phyloP scores from a whole-genome alignment of 208 protist species.

The Trypanosoma platydactyli region DNA sequence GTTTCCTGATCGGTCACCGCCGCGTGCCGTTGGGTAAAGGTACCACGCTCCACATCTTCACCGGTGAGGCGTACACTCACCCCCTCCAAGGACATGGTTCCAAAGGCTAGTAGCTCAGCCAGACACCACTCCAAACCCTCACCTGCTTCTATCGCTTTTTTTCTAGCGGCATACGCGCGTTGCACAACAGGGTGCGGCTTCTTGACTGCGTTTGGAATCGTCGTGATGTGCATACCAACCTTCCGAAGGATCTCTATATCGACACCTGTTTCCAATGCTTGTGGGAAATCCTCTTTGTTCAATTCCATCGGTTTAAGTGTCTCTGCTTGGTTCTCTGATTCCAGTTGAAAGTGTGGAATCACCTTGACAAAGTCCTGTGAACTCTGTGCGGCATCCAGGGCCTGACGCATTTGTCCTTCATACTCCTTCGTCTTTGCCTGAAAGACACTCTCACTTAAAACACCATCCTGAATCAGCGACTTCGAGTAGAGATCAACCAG shows the following conservation, averaged over 20 bases:
- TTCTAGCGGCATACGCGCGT: constrained; percentile 85
- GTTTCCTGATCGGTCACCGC: constrained; percentile 95
- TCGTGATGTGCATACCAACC: constrained; percentile 82
- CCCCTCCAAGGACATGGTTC: constrained; percentile 91
- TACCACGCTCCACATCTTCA: constrained; percentile 98
- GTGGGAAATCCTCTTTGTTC: constrained; percentile 44
- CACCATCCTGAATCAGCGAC: constrained; percentile 73
- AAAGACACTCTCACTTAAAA: constrained; percentile 69
- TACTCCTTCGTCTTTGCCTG: constrained; percentile 73
- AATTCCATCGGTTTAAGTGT: constrained; percentile 34
- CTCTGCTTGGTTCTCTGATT: constrained; percentile 69
- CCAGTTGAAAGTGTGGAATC: constrained; percentile 64
- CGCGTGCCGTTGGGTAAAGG: constrained; percentile 98
- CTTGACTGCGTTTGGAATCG: constrained; percentile 83
- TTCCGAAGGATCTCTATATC: constrained; percentile 53
- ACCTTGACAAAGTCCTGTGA: constrained; percentile 86
- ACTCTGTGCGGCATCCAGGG: constrained; percentile 76
- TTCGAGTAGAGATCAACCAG: constrained; percentile 92
- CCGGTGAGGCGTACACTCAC: constrained; percentile 93
- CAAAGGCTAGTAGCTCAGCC: constrained; percentile 95
- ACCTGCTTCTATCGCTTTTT: constrained; percentile 85
- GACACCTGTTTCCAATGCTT: constrained; percentile 71
- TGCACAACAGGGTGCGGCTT: constrained; percentile 89
- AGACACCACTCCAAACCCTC: constrained; percentile 94
- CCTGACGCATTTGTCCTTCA: constrained; percentile 69